Percentiles rank a stretch among this genome's conserved stretches.
These are phyloP conservation scores for Coemansia sp. DNA, from an alignment of 192 early-diverging fungal genomes.

Conservation along the genomic window DNA sequence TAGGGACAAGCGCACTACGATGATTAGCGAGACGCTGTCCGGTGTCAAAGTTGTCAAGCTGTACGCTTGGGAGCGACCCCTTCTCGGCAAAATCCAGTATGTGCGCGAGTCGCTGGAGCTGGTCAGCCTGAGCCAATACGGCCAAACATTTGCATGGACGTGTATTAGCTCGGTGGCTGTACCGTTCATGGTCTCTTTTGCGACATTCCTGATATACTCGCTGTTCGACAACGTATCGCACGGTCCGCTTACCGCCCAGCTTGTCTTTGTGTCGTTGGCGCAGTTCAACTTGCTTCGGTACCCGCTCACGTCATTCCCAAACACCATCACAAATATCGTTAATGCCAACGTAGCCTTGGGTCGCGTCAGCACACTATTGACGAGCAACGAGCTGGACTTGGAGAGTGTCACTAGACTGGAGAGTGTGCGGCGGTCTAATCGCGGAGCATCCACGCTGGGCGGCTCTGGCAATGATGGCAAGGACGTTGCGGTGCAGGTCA, in stretches of 20 bases:
- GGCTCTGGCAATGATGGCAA: background rate
- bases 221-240: constrained; percentile 59
- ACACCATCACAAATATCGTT: constrained; percentile 72
- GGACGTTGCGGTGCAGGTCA: constrained; percentile 47
- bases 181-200: constrained; percentile 87
- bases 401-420: constrained; percentile 60
- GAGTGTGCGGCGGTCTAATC: background rate
- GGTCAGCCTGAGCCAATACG: constrained; percentile 73
- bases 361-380: constrained; percentile 79
- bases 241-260: constrained; percentile 62
- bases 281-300: constrained; percentile 93
- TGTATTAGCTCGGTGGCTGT: constrained; percentile 80
- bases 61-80: constrained; percentile 92
- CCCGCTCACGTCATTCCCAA: constrained; percentile 84
- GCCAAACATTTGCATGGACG: constrained; percentile 66
- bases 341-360: constrained; percentile 83
- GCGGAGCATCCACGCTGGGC: background rate
- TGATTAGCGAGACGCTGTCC: constrained; percentile 85
- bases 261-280: constrained; percentile 87
- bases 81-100: constrained; percentile 63
- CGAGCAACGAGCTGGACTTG: constrained; percentile 78
- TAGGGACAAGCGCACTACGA: constrained; percentile 72
- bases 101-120: constrained; percentile 82
- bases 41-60: constrained; percentile 96
- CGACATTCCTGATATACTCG: constrained; percentile 80